Evolutionary conservation across 176 grass and related monocot genomes (phyloP), one percentile per base, ranked within the genome.

Genomic region (Stipa capillata): DNA sequence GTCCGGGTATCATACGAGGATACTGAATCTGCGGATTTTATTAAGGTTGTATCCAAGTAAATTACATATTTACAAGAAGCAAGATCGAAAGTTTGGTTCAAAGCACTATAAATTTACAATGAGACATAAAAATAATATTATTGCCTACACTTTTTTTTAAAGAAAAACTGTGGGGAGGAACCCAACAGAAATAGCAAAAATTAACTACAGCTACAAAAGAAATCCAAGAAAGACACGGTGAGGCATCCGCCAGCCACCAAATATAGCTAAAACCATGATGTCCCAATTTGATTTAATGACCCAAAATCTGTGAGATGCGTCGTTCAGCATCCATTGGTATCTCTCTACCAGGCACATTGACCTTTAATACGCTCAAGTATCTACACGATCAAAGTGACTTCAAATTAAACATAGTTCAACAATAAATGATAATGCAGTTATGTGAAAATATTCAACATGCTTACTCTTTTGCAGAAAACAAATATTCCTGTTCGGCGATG

Each of bases 401-500:
- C 21, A 57, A 37, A 62, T 67, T 18, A 28, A 73, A 80, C n/a
- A 62, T 21, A 39, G 6, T 45, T 73, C 21, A 31, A 49, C 25
- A 50, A 80, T 12, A 73, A 74, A 73, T 1, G 40, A 56, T 14
- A 59, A 68, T 80, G 41, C 27, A 20, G n/a, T 65, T 20, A 21
- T 48, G 43, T 61, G 34, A 67, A 63, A 66, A 69, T 41, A 29
- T 42, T 42, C 1, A 32, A 41, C 37, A 80, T 24, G 36, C 92
- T 90, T 91, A 94, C 96, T 98, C 96, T 87, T 82, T 87, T 6
- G 79, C 78, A 57, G 87, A 87, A 87, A 98, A 94, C 31, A 94
- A 66, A 81, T 98, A 93, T 39, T 90, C 87, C 45, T 93, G 96
- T 66, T 98, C 96, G 7, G 80, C 51, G 58, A 98, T 87, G 60